These are phyloP conservation scores for Alternaria metachromatica DNA, from an alignment of 2,329 filamentous ascomycete genomes.

Conservation along the genomic window DNA sequence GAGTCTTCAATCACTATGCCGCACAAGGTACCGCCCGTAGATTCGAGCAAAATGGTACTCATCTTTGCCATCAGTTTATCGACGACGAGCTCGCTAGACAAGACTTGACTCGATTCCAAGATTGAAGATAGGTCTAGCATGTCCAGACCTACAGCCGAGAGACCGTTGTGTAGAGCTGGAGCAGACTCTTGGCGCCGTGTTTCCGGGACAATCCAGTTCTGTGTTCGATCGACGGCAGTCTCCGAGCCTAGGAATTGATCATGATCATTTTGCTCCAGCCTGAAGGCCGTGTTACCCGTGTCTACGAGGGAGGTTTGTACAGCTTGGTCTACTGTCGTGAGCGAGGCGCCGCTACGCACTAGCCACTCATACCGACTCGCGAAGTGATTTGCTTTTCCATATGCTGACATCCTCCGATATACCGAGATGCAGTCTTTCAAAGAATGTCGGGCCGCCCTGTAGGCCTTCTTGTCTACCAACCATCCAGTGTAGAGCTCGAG, in stretches of 20 bases:
- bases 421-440: conserved; percentile 71
- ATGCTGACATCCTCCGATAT: conserved; percentile 72
- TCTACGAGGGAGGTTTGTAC: conserved; percentile 73
- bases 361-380: conserved; percentile 72
- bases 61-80: conserved; percentile 80
- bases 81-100: conserved; percentile 78
- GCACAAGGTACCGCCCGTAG: conserved; percentile 75
- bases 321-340: conserved; percentile 66
- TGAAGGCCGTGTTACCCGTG: conserved; percentile 50
- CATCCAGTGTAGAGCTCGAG: conserved; percentile 78
- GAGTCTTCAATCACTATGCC: conserved; percentile 77
- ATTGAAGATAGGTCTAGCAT: conserved; percentile 85
- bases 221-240: conserved; percentile 54
- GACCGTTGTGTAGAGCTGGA: conserved; percentile 64
- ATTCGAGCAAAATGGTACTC: conserved; percentile 81
- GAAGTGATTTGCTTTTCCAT: conserved; percentile 71
- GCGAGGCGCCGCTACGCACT: conserved; percentile 67
- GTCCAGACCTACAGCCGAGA: conserved; percentile 72
- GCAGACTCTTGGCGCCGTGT: conserved; percentile 50
- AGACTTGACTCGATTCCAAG: conserved; percentile 77
- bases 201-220: conserved; percentile 57
- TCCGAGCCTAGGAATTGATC: conserved; percentile 46
- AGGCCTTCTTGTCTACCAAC: conserved; percentile 69
- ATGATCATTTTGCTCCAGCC: conserved; percentile 54
- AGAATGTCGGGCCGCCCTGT: conserved; percentile 72